A percentile compares a stretch with the other conserved stretches of the same genome.
Evolutionary conservation across 164 flowering plant species (phyloP).

Genomic region (Kalanchoe fedtschenkoi): DNA sequence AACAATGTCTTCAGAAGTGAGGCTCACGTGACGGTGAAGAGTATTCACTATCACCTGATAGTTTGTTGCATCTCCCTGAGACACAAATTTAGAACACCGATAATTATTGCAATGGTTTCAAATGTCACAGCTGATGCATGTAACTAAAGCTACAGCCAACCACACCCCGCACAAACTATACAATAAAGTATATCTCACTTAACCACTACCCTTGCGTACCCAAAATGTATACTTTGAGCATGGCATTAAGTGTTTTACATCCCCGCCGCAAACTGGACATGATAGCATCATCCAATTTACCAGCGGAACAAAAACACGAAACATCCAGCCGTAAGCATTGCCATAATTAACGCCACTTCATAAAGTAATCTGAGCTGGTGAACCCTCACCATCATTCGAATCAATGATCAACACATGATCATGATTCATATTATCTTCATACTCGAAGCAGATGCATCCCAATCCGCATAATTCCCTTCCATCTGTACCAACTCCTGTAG

Average conservation of each 20-base stretch:
- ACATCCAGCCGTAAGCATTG: background rate
- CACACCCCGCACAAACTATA: background rate
- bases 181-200: background rate
- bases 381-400: background rate
- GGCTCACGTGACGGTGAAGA: background rate
- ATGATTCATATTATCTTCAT: conserved; percentile 1
- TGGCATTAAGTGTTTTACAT: background rate
- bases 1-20: background rate
- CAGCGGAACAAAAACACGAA: background rate
- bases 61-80: background rate
- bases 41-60: background rate
- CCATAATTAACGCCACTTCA: too few relatives aligned
- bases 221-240: background rate
- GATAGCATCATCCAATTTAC: background rate
- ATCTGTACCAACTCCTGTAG: background rate
- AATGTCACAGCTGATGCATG: background rate
- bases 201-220: background rate
- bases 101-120: background rate
- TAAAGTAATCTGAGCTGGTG: too few relatives aligned
- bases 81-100: background rate
- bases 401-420: background rate
- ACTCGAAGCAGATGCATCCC: background rate
- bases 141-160: background rate
- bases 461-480: too few relatives aligned
- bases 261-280: background rate